phyloP scores from a whole-genome alignment of 768 basidiomycete genomes.

The Tephrocybe sp. region DNA sequence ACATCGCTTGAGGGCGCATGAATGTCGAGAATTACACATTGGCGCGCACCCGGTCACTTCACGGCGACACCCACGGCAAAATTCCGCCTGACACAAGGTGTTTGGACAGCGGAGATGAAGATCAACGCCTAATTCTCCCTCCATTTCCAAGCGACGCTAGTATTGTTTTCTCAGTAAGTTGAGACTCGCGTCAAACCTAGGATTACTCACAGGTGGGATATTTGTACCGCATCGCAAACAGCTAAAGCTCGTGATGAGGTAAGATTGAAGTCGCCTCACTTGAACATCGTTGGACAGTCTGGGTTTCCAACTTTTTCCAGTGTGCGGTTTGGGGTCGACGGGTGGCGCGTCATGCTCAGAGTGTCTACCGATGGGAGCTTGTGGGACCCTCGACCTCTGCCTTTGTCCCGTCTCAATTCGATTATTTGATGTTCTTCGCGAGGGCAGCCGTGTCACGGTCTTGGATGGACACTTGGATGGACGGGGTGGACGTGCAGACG shows the following conservation, averaged over 20 bases:
- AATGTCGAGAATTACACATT: neutral
- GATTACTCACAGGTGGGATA: constrained; percentile 5
- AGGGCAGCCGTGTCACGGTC: too few species aligned
- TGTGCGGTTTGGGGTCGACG: too few species aligned
- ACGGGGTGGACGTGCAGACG: too few species aligned
- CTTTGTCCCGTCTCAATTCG: too few species aligned
- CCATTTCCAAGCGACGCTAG: neutral
- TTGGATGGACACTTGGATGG: too few species aligned
- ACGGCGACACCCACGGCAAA: constrained; percentile 9
- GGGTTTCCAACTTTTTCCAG: too few species aligned
- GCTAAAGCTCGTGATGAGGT: neutral
- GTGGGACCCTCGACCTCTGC: too few species aligned
- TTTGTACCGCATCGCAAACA: neutral
- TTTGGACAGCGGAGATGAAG: constrained; percentile 7
- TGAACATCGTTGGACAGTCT: neutral
- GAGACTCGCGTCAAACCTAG: neutral
- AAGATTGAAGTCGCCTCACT: neutral
- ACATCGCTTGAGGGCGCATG: constrained; percentile 6
- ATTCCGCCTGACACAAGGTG: neutral
- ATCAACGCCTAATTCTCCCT: neutral
- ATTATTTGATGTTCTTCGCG: too few species aligned
- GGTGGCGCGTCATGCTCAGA: too few species aligned
- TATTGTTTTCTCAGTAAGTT: neutral
- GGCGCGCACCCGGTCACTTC: neutral
- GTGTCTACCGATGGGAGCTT: too few species aligned